Evolutionary conservation across 2,329 filamentous ascomycete species (phyloP).

Genomic region (Rhinocladiella mackenziei): DNA sequence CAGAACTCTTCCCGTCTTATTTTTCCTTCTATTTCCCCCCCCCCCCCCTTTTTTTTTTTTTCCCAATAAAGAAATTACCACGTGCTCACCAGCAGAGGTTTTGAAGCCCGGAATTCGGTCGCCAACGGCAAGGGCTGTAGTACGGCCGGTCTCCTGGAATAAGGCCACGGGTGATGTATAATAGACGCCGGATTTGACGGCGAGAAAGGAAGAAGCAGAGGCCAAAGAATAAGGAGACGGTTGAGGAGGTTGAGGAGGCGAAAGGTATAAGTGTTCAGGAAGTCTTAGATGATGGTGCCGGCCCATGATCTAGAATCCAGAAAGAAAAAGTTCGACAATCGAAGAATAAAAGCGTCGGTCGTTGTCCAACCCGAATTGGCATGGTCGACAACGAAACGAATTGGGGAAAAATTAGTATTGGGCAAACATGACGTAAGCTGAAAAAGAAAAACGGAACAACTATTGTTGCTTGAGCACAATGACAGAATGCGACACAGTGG

Average conservation of each 20-base stretch:
- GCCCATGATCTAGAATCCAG: constrained; percentile 21
- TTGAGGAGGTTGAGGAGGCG: constrained; percentile 22
- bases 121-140: constrained; percentile 28
- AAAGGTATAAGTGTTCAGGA: constrained; percentile 29
- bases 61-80: neutral
- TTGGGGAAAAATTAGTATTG: constrained; percentile 4
- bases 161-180: constrained; percentile 13
- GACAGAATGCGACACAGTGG: neutral
- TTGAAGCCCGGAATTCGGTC: constrained; percentile 34
- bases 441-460: neutral
- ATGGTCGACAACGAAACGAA: constrained; percentile 13
- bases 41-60: neutral
- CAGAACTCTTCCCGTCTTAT: constrained; percentile 9
- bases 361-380: constrained; percentile 16
- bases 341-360: constrained; percentile 2
- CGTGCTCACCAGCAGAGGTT: constrained; percentile 33
- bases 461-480: neutral
- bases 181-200: constrained; percentile 19
- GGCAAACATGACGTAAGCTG: constrained; percentile 4
- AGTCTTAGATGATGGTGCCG: constrained; percentile 28
- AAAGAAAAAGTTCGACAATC: constrained; percentile 1
- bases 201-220: constrained; percentile 23
- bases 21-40: too few species aligned
- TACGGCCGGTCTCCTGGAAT: constrained; percentile 23
- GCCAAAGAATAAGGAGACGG: constrained; percentile 16